These are phyloP conservation scores for Begonia loranthoides DNA, from an alignment of 306 rosid genomes.

Conservation along the genomic window DNA sequence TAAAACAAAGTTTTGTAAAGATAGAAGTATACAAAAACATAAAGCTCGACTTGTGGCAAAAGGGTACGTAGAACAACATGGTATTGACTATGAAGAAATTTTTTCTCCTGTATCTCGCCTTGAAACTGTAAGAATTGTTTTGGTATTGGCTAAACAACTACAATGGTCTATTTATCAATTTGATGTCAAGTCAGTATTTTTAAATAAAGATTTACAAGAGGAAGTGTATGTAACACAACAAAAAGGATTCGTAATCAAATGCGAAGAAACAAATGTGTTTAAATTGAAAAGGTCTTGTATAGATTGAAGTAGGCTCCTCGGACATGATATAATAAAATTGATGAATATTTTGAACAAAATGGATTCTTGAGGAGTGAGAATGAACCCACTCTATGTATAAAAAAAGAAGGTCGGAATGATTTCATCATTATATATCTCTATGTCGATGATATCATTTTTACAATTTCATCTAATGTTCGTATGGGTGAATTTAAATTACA, in stretches of 20 bases:
- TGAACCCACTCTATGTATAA: not conserved
- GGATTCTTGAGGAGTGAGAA: slow-evolving; percentile 5
- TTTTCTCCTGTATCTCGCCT: not conserved
- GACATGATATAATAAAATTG: not conserved
- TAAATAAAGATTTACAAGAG: not conserved
- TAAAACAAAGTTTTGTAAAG: not conserved
- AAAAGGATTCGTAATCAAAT: not conserved
- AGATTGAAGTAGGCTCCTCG: not conserved
- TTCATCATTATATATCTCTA: not conserved
- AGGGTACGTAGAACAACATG: not conserved
- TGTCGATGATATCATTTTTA: not conserved
- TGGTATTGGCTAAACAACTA: not conserved
- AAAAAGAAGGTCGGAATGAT: not conserved
- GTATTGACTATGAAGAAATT: slow-evolving; percentile 2
- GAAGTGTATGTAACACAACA: not conserved
- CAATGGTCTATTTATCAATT: not conserved
- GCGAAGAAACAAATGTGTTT: not conserved
- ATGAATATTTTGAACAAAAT: not conserved
- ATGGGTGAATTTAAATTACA: not conserved
- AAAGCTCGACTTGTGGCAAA: not conserved
- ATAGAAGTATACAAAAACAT: not conserved
- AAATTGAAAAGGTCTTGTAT: not conserved
- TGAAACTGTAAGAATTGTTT: not conserved
- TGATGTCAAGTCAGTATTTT: not conserved
- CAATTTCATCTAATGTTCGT: not conserved